These are phyloP conservation scores for Aspergillus brasiliensis DNA, from an alignment of 2,329 filamentous ascomycete genomes.

Conservation along the genomic window DNA sequence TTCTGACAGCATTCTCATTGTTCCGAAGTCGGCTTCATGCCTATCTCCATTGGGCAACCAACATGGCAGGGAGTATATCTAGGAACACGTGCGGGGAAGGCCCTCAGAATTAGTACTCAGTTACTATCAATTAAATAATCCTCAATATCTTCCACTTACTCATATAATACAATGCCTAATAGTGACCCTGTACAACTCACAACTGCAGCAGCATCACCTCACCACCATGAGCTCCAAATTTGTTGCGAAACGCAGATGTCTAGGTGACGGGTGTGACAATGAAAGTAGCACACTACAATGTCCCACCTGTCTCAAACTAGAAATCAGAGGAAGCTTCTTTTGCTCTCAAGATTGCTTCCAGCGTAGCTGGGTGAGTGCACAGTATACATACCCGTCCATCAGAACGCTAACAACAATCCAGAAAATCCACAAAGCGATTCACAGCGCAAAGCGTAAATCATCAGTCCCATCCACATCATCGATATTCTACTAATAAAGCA, in stretches of 20 bases:
- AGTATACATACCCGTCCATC: not conserved
- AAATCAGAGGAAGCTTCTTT: slow-evolving; percentile 66
- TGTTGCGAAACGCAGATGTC: not conserved
- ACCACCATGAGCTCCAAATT: not conserved
- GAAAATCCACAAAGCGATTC: slow-evolving; percentile 55
- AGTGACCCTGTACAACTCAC: too few relatives aligned
- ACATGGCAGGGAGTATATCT: not conserved
- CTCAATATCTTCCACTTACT: not conserved
- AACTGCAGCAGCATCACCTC: too few relatives aligned
- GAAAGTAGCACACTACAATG: slow-evolving; percentile 63
- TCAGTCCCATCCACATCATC: slow-evolving; percentile 70
- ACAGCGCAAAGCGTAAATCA: slow-evolving; percentile 11
- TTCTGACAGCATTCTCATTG: too few relatives aligned
- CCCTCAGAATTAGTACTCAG: not conserved
- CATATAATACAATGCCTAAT: too few relatives aligned
- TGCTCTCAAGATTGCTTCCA: slow-evolving; percentile 97
- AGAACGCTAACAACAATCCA: slow-evolving; percentile 8
- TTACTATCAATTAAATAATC: not conserved
- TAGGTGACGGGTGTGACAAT: not conserved
- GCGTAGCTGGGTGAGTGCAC: slow-evolving; percentile 77
- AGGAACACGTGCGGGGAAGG: not conserved
- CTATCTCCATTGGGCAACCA: not conserved
- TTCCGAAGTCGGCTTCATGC: too few relatives aligned
- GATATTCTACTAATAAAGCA: slow-evolving; percentile 76
- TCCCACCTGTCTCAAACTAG: slow-evolving; percentile 85